phyloP scores from a whole-genome alignment of 1,284 basidiomycete species.

The Sporisorium exsertum region DNA sequence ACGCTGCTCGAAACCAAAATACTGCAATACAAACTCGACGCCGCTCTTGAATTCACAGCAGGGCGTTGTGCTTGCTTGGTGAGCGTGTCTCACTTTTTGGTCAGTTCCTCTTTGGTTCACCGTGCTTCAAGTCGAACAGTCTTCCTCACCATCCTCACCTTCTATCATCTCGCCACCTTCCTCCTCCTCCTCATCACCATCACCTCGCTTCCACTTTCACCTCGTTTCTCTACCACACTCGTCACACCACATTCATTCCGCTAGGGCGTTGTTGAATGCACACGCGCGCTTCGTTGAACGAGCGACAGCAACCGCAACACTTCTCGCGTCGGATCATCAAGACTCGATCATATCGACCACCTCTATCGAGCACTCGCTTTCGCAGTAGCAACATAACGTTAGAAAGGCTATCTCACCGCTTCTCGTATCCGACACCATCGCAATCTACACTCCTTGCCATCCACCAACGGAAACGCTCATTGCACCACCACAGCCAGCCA shows the following conservation, averaged over 20 bases:
- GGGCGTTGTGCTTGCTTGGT: slow-evolving; percentile 6
- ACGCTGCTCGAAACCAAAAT: not conserved
- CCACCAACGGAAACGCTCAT: not conserved
- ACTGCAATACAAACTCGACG: not conserved
- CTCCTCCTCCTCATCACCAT: not conserved
- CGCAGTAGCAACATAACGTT: not conserved
- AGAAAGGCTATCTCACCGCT: not conserved
- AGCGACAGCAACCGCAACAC: slow-evolving; percentile 1
- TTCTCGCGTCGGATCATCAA: not conserved
- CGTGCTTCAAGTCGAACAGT: not conserved
- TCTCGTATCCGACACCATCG: not conserved
- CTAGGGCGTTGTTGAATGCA: slow-evolving; percentile 1
- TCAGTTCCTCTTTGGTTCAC: not conserved
- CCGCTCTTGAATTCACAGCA: slow-evolving; percentile 19
- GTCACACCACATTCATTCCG: not conserved
- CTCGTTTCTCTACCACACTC: not conserved
- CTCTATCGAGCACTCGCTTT: not conserved
- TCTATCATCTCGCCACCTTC: not conserved
- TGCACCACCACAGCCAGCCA: not conserved
- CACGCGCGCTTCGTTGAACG: slow-evolving; percentile 1
- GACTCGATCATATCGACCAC: slow-evolving; percentile 3
- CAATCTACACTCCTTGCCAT: not conserved
- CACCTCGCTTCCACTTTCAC: not conserved
- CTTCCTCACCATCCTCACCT: slow-evolving; percentile 1
- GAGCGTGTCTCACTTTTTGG: slow-evolving; percentile 20